Percentiles rank a stretch among this genome's conserved stretches.
Evolutionary conservation across 352 stramenopile genomes (phyloP).

Genomic region (Pythium rishiriense): DNA sequence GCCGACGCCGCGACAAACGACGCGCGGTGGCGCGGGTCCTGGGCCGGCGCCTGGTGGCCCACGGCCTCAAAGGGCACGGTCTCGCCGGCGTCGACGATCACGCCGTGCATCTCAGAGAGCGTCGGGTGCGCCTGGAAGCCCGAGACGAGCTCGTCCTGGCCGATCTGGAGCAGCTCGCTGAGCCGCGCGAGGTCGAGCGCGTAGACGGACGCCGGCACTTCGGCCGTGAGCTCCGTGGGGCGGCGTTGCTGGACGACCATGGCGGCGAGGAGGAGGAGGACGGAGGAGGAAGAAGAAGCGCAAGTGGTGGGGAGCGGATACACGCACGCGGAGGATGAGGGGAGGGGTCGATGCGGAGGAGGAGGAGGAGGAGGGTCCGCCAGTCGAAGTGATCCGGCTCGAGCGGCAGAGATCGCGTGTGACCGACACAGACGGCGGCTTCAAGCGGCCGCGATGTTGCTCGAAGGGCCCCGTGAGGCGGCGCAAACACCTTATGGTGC

Average conservation of each 20-base stretch:
- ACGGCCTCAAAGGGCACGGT: slow-evolving; percentile 77
- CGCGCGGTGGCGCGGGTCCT: slow-evolving; percentile 10
- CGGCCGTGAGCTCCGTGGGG: slow-evolving; percentile 30
- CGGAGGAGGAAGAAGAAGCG: not conserved
- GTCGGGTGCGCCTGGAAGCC: slow-evolving; percentile 60
- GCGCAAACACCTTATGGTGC: slow-evolving; percentile 1
- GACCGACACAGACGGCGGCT: not conserved
- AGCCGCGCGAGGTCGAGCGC: slow-evolving; percentile 30
- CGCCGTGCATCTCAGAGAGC: slow-evolving; percentile 71
- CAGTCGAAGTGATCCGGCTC: slow-evolving; percentile 2
- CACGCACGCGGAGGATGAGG: not conserved
- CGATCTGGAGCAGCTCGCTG: slow-evolving; percentile 31
- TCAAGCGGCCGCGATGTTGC: not conserved
- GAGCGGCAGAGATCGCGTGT: slow-evolving; percentile 3
- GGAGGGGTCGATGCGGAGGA: not conserved
- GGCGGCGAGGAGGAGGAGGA: not conserved
- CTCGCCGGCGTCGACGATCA: slow-evolving; percentile 75
- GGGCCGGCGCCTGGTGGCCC: slow-evolving; percentile 26
- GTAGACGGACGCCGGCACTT: slow-evolving; percentile 33
- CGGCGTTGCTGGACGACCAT: slow-evolving; percentile 32
- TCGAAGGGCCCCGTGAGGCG: no score
- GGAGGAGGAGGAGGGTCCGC: not conserved
- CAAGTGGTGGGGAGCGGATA: not conserved
- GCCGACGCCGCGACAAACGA: slow-evolving; percentile 24
- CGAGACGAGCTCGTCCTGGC: slow-evolving; percentile 31